A percentile compares a stretch with the other conserved stretches of the same genome.
phyloP scores from a whole-genome alignment of 129 eudicot genomes.

The Arctium lappa region DNA sequence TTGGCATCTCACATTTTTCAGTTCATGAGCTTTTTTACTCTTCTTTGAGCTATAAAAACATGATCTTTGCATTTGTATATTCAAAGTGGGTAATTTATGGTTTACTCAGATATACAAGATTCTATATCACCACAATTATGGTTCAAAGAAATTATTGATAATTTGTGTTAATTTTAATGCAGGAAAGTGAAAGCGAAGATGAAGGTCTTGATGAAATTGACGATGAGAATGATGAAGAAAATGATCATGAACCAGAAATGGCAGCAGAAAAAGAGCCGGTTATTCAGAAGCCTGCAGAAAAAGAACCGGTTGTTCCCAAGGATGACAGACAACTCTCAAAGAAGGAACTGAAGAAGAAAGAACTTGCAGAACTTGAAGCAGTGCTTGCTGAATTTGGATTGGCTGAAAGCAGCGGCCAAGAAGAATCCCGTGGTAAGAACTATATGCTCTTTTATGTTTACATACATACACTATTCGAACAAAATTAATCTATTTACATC shows the following conservation, averaged over 20 bases:
- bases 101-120: neutral
- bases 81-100: neutral
- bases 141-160: neutral
- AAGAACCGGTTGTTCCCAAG: slow-evolving; percentile 44
- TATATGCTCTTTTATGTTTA: neutral
- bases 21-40: neutral
- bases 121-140: neutral
- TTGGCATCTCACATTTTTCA: neutral
- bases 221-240: slow-evolving; percentile 80
- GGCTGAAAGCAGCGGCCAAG: slow-evolving; percentile 43
- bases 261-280: slow-evolving; percentile 40
- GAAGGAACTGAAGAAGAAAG: slow-evolving; percentile 88
- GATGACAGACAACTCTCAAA: slow-evolving; percentile 92
- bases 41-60: neutral
- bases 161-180: slow-evolving; percentile 3
- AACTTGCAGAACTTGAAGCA: slow-evolving; percentile 93
- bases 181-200: slow-evolving; percentile 96
- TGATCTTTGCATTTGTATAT: neutral
- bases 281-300: slow-evolving; percentile 51
- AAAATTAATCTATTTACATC: neutral
- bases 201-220: slow-evolving; percentile 68
- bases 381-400: slow-evolving; percentile 78
- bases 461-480: neutral
- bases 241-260: slow-evolving; percentile 62
- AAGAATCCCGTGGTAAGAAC: slow-evolving; percentile 41